Base-by-base conservation (phyloP, 1,284 basidiomycete genomes). In the Gymnopus androsaceus region DNA sequence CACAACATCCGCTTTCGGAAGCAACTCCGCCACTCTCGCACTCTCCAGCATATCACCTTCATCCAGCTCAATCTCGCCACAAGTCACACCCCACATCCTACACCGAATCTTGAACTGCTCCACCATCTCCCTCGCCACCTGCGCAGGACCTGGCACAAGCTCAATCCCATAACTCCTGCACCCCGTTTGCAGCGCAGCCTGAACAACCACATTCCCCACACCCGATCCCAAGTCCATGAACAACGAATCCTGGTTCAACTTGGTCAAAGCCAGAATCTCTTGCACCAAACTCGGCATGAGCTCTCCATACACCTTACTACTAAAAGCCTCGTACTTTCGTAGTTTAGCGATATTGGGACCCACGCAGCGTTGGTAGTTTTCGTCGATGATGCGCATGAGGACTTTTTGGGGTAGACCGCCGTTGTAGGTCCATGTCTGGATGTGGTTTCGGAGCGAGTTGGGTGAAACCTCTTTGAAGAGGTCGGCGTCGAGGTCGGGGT, bases 191-290 rank as follows among this genome's bases (percentile, higher is more conserved):
- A 92, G 72, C 52, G 84, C 84, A 5, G 85, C 87, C 63, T 92
- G 89, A 5, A 87, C 71, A 14, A 87, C 80, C n/a, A 90, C 85
- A 64, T 91, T 90, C 5, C 85, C 89, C 7, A 92, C 89, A 1
- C 89, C 89, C 3, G 83, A 86, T 11, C 89, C 89, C n/a, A 92
- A 77, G 66, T 92, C 89, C 51, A 92, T 66, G 64, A 92, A 84
- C 14, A 90, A 75, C 36, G 81, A 83, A 54, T 81, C 74, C 51
- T 84, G 76, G 21, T 73, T 75, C 11, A 91, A 72, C n/a, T 79
- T 75, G 0, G 85, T 83, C 4, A 77, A 70, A 21, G 74, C 68
- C 50, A 89, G 75, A 51, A 91, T 83, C 52, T 89, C 85, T 23
- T 85, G 76, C 3, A 84, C 78, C 55, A 92, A 79, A 27, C 79